Conservation (phyloP, 108 stramenopile genomes). For the Ochromonas danica region DNA sequence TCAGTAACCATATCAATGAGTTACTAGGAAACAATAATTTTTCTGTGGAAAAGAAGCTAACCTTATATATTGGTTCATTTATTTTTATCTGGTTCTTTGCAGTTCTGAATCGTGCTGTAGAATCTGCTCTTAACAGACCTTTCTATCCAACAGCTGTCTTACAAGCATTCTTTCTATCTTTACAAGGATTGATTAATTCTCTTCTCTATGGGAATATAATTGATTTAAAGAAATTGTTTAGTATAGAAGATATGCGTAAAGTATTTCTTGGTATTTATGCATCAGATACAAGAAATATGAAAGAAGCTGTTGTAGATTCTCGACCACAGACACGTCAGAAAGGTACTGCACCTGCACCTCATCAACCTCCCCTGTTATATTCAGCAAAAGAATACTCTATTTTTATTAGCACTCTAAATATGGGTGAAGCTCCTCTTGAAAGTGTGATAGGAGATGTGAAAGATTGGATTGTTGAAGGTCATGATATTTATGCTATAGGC, state of each 20-base stretch:
- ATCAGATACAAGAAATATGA: neutral
- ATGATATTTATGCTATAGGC: constrained; percentile 34
- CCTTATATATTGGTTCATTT: neutral
- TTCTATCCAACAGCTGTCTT: constrained; percentile 1
- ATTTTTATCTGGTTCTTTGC: constrained; percentile 32
- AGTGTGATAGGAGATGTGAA: neutral
- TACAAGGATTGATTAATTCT: constrained; percentile 34
- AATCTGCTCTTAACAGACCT: neutral
- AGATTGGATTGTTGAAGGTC: constrained; percentile 30
- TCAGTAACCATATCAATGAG: neutral
- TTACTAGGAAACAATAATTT: neutral
- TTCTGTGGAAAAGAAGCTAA: constrained; percentile 14
- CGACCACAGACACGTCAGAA: no score
- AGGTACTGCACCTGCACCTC: no score
- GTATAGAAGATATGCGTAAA: neutral
- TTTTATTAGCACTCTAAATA: constrained; percentile 8
- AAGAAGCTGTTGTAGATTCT: neutral
- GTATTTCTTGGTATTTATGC: neutral
- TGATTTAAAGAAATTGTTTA: neutral
- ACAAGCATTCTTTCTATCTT: constrained; percentile 24
- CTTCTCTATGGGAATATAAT: constrained; percentile 7
- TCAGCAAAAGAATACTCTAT: constrained; percentile 24
- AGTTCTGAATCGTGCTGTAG: constrained; percentile 28
- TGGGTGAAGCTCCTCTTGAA: constrained; percentile 28
- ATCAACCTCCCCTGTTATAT: neutral